Base-by-base conservation (phyloP, 208 protist genomes). In the Crithidia thermophila region DNA sequence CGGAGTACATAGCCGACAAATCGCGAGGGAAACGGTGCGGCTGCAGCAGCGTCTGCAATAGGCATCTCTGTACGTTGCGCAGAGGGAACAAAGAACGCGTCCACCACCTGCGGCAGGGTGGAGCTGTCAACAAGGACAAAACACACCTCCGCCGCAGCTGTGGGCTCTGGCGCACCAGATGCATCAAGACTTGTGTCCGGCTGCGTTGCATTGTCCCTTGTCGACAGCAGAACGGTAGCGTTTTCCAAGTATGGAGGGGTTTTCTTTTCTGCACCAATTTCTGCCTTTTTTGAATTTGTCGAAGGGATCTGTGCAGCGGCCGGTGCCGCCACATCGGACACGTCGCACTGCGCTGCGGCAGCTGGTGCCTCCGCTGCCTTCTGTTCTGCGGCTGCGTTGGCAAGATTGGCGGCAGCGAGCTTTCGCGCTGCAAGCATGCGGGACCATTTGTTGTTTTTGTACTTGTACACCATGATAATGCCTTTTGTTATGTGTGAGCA, bases 371-470 rank as follows among this genome's bases (percentile, higher is more conserved):
- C 51, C 3, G n/a, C 51, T 36, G 21, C 25, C 16, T 60, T 60
- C 25, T 43, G 34, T 31, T 20, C 51, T 27, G 30, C 51, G 7
- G 51, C 33, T 43, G n/a, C 51, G 11, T 23, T 23, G 8, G 14
- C 9, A 2, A 30, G 51, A 58, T 58, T 55, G 16, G 47, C 34
- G 11, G 60, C 49, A 1, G 60, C 60, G 13, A 61, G 53, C 53
- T 68, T 67, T 20, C 53, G 51, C 13, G 51, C 67, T 21, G 67
- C 58, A 0, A 61, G 55, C 39, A 42, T 34, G 37, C 67, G 69
- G 10, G 69, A 39, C 61, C 36, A 49, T 45, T 75, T 75, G 53
- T 45, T 75, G 50, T 75, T 52, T 28, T 68, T 75, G 60, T 43
- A 37, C 37, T 68, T 61, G 55, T 69, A 69, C 10, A 45, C 66